These are phyloP conservation scores for Fusarium sp. DNA, from an alignment of 2,329 filamentous ascomycete species.

Conservation along the genomic window DNA sequence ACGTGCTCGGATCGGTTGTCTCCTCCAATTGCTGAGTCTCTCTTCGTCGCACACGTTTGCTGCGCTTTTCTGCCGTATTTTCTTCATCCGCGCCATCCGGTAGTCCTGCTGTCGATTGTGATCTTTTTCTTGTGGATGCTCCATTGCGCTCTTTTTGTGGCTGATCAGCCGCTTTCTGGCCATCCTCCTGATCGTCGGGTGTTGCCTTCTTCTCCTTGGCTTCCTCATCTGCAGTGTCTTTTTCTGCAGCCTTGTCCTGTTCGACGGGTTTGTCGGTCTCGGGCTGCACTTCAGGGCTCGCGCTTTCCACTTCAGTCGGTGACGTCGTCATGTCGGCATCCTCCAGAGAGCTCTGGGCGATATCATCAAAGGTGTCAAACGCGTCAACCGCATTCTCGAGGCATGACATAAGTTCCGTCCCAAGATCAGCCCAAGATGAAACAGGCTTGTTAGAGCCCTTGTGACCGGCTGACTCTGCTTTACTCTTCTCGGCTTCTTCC, in stretches of 20 bases:
- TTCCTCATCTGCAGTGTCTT: slow-evolving; percentile 22
- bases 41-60: slow-evolving; percentile 74
- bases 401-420: slow-evolving; percentile 53
- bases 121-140: slow-evolving; percentile 70
- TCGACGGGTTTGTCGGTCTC: slow-evolving; percentile 21
- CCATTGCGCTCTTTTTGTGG: slow-evolving; percentile 56
- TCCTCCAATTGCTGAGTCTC: slow-evolving; percentile 70
- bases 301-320: slow-evolving; percentile 33
- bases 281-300: slow-evolving; percentile 25
- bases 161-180: slow-evolving; percentile 49
- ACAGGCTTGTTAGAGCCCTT: slow-evolving; percentile 35
- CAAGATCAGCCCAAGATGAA: slow-evolving; percentile 55
- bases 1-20: slow-evolving; percentile 65
- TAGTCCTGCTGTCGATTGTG: slow-evolving; percentile 74
- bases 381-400: slow-evolving; percentile 49
- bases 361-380: slow-evolving; percentile 50
- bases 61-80: slow-evolving; percentile 71
- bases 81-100: slow-evolving; percentile 72
- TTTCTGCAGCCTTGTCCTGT: slow-evolving; percentile 13
- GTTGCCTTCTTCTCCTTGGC: slow-evolving; percentile 41
- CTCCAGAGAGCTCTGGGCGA: slow-evolving; percentile 46
- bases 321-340: slow-evolving; percentile 46
- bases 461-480: slow-evolving; percentile 29
- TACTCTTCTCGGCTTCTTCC: slow-evolving; percentile 40
- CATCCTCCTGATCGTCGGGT: slow-evolving; percentile 42